Evolutionary conservation across 768 basidiomycete genomes (phyloP), one percentile per base, ranked within the genome.

Genomic region (Psilocybe azurescens): DNA sequence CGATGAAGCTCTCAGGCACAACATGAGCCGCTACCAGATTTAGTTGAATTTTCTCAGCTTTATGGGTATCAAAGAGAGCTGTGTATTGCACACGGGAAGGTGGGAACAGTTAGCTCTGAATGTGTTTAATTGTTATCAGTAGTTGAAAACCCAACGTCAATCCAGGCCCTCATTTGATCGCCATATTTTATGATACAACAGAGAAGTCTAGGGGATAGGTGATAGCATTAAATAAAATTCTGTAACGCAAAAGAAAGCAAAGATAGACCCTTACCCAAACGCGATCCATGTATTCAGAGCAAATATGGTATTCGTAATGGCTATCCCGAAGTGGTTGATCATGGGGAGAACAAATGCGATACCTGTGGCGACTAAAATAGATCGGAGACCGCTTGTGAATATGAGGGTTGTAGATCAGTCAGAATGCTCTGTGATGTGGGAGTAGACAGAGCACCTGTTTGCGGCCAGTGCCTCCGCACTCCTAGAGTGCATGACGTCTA

Each of bases 381-480:
- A 70, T 13, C 87, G 81, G 28, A 86, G 72, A 3, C 79, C 83
- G 55, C 87, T 88, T 39, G 41, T 18, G 28, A 24, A 29, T 33
- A 49, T 29, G 6, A 9, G 6, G 3, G 24, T 24, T 24, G 44
- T 28, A 16, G 47, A 18, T 38, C 2, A 51, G 32, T 18, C 14
- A 4, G n/a, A 28, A 7, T 9, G 10, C 20, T 30, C 16, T 13
- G 13, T 2, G 38, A 33, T 38, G 8, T 30, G 14, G 39, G 28
- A 3, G 52, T 36, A 38, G 5, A 13, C 16, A 52, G 56, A 54
- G 32, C 56, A 89, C 89, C 73, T 74, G 56, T 75, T 77, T 0
- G 84, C 87, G 3, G 87, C 89, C 72, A 82, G 79, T n/a, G 80
- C 78, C 67, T 91, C 89, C 2, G 89, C 87, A 63, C 89, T 89